These are phyloP conservation scores for Echium plantagineum DNA, from an alignment of 257 asterid genomes.

Conservation along the genomic window DNA sequence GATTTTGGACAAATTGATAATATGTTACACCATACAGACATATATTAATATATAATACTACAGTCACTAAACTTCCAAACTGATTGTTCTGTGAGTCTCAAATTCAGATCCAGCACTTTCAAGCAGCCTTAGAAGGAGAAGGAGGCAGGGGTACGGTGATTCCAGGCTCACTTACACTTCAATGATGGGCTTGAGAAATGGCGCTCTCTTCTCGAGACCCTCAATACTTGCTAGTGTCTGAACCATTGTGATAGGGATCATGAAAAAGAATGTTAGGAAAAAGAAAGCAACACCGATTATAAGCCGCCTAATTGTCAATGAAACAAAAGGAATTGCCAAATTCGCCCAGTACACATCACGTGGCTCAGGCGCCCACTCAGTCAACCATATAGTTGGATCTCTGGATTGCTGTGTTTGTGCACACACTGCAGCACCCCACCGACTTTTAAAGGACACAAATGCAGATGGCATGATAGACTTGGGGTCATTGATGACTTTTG, in stretches of 20 bases:
- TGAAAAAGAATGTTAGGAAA: conserved; percentile 89
- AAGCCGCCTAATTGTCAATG: conserved; percentile 69
- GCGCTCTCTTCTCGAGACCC: conserved; percentile 37
- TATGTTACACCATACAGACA: background rate
- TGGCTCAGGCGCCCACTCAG: conserved; percentile 97
- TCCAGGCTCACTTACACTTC: conserved; percentile 45
- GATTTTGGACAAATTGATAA: too few species aligned
- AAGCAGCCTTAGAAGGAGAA: background rate
- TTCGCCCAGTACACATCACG: conserved; percentile 80
- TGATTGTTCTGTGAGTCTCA: background rate
- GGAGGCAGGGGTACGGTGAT: background rate
- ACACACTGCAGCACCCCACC: conserved; percentile 98
- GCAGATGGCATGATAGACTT: conserved; percentile 78
- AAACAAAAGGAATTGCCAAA: conserved; percentile 85
- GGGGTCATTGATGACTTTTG: conserved; percentile 53
- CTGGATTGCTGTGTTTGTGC: conserved; percentile 90
- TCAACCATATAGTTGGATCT: conserved; percentile 88
- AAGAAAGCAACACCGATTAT: conserved; percentile 59
- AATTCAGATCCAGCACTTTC: background rate
- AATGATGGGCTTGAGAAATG: conserved; percentile 55
- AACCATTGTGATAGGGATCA: conserved; percentile 75
- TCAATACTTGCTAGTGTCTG: conserved; percentile 89
- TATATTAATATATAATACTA: background rate
- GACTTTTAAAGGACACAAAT: conserved; percentile 75
- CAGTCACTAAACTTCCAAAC: background rate